Percentiles rank a stretch among this genome's conserved stretches.
Evolutionary conservation across 257 asterid genomes (phyloP).

Genomic region (Solanum bulbocastanum): DNA sequence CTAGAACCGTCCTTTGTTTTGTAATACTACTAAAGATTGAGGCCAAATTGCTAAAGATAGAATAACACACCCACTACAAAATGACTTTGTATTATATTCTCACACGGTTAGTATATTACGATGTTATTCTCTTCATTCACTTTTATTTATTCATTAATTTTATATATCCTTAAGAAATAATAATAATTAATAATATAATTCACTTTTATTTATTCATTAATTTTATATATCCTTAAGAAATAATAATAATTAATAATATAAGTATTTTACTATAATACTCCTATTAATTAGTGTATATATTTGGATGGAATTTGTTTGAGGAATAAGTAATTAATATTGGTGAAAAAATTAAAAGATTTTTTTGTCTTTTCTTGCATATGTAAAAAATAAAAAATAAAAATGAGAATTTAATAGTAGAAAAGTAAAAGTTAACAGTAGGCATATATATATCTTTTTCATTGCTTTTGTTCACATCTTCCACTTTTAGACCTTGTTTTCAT

Average conservation of each 20-base stretch:
- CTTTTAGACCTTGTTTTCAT: neutral
- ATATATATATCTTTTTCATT: neutral
- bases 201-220: no score
- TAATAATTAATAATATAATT: no score
- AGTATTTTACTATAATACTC: neutral
- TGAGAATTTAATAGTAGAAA: neutral
- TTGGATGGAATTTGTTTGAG: neutral
- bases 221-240: no score
- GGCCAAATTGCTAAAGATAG: neutral
- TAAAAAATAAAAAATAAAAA: no score
- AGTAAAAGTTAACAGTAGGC: no score
- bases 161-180: no score
- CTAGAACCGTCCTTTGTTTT: neutral
- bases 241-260: no score
- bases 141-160: no score
- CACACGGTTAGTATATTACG: neutral
- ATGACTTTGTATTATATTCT: neutral
- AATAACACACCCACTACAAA: neutral
- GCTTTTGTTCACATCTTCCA: neutral
- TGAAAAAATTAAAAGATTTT: no score
- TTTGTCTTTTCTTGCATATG: neutral
- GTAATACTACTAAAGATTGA: neutral
- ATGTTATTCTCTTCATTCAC: no score
- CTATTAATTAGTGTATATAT: neutral
- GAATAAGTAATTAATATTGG: no score